phyloP scores from a whole-genome alignment of 1,284 basidiomycete genomes.

The Heterobasidion occidentale region DNA sequence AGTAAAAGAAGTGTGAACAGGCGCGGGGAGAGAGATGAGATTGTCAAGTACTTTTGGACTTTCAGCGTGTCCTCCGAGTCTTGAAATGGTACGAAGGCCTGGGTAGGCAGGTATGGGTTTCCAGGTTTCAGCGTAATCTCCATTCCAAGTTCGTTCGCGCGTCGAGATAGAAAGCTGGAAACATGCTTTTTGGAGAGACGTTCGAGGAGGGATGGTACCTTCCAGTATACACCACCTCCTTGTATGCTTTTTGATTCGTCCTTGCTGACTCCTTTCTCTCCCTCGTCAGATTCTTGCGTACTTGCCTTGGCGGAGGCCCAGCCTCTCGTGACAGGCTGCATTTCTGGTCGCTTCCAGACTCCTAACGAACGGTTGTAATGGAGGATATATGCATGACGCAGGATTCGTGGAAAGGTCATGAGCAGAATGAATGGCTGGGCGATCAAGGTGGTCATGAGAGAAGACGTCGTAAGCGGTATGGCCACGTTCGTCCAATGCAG shows the following conservation, averaged over 20 bases:
- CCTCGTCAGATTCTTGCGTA: background rate
- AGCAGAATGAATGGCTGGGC: conserved; percentile 51
- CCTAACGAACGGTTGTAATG: conserved; percentile 58
- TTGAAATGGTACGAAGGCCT: conserved; percentile 13
- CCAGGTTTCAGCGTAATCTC: conserved; percentile 31
- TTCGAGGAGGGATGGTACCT: conserved; percentile 32
- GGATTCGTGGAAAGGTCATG: conserved; percentile 54
- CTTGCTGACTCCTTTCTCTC: background rate
- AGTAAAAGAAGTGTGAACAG: conserved; percentile 47
- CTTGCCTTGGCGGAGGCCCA: conserved; percentile 2
- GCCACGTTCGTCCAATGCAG: conserved; percentile 31
- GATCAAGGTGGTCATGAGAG: conserved; percentile 36
- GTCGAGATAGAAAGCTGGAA: conserved; percentile 24
- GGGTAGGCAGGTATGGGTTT: conserved; percentile 22
- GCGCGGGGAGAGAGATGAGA: conserved; percentile 43
- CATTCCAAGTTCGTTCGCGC: conserved; percentile 26
- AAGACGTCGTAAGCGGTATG: conserved; percentile 31
- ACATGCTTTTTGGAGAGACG: conserved; percentile 28
- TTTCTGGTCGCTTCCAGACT: conserved; percentile 62
- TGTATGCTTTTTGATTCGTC: conserved; percentile 3
- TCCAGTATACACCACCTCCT: conserved; percentile 41
- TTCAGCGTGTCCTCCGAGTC: background rate
- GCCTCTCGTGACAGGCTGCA: conserved; percentile 24
- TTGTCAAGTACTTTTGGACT: conserved; percentile 21
- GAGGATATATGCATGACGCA: conserved; percentile 58